Evolutionary conservation across 345 rosid genomes (phyloP), one percentile per base, ranked within the genome.

Genomic region (Zanthoxylum bungeanum): DNA sequence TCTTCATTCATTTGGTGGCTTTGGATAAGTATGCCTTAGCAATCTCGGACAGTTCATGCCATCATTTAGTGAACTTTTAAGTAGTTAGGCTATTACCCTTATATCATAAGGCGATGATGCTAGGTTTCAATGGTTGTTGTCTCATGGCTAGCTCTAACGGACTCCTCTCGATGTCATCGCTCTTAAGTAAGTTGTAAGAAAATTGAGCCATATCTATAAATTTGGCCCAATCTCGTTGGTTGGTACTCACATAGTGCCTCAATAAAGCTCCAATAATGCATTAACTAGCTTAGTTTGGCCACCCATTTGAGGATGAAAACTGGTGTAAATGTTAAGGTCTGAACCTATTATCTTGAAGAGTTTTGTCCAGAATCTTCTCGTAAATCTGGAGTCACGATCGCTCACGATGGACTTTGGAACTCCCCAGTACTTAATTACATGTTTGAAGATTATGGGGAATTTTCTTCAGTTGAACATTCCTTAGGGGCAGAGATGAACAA

Each of bases 371-470:
- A 66, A 9, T 1, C n/a, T 28, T 0, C n/a, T 21, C 0, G 27
- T 75, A 61, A 68, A 75, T 0, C 4, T 0, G 0, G 2, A 11
- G 12, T 44, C 50, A 0, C 14, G 4, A 10, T 76, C 27, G 0
- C 46, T 70, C 2, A 69, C 7, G 3, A 64, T 66, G 0, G 1
- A 34, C 0, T 9, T 2, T 0, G 4, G 53, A 3, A 65, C 0
- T 2, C 72, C 40, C 47, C 17, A 71, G 53, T 64, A 56, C 44
- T 76, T 70, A 5, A 70, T 19, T 3, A 70, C 19, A 9, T 75
- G 16, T 50, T 52, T 69, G n/a, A 68, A 53, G 36, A 63, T 69
- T 3, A 72, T 4, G 0, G 22, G 1, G 64, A 9, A 0, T 2
- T 49, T 16, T 36, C 53, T 0, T 52, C 31, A 0, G 4, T 0